These are phyloP conservation scores for Aspergillus luchuensis DNA, from an alignment of 2,329 filamentous ascomycete species.

Conservation along the genomic window DNA sequence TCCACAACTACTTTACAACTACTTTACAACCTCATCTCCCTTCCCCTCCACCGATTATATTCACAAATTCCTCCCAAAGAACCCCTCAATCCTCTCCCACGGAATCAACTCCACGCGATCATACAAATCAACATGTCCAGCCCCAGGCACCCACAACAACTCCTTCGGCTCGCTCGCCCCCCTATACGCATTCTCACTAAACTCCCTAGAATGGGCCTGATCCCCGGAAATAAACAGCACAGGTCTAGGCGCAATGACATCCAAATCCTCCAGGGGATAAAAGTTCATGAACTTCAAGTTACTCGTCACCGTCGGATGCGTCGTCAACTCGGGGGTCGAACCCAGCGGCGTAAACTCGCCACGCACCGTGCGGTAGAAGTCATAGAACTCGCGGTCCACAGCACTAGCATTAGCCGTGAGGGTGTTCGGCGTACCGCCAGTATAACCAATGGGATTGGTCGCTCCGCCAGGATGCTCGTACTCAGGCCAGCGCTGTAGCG, in stretches of 20 bases:
- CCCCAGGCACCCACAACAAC: slow-evolving; percentile 30
- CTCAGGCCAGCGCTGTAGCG: slow-evolving; percentile 26
- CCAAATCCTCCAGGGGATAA: slow-evolving; percentile 20
- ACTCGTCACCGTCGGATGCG: slow-evolving; percentile 33
- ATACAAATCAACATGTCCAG: slow-evolving; percentile 39
- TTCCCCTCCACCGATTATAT: too few relatives aligned
- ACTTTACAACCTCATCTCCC: too few relatives aligned
- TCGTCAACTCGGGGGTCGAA: slow-evolving; percentile 28
- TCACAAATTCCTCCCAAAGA: background rate
- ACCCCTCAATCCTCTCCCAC: slow-evolving; percentile 3
- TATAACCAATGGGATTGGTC: slow-evolving; percentile 17
- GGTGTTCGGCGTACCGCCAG: slow-evolving; percentile 23
- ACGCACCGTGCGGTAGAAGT: slow-evolving; percentile 37
- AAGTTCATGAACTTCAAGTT: slow-evolving; percentile 34
- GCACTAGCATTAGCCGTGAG: slow-evolving; percentile 24
- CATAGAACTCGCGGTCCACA: slow-evolving; percentile 33
- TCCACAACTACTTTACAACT: too few relatives aligned
- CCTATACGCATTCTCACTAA: slow-evolving; percentile 17
- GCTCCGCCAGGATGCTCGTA: background rate
- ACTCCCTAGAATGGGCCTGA: slow-evolving; percentile 18
- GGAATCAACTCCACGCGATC: slow-evolving; percentile 24
- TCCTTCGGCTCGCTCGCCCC: slow-evolving; percentile 36
- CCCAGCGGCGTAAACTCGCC: slow-evolving; percentile 29
- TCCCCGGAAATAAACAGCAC: slow-evolving; percentile 27
- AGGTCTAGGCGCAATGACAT: slow-evolving; percentile 13